Conservation (phyloP, 345 rosid species). For the Hibiscus mutabilis region DNA sequence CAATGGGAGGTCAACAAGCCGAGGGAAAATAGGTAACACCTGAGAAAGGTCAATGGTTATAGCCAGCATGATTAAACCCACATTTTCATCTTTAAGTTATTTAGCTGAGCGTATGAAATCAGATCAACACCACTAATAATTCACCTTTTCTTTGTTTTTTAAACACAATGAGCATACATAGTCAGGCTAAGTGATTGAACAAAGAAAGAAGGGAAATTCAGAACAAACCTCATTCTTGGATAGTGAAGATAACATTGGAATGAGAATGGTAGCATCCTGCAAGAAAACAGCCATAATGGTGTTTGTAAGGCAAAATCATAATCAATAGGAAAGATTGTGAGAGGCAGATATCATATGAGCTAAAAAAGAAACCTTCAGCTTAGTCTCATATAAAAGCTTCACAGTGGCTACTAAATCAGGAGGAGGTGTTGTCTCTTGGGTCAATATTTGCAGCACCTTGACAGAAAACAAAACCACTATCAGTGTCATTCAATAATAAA, state of each 20-base stretch:
- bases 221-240: slow-evolving; percentile 78
- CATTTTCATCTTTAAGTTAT: background rate
- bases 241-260: slow-evolving; percentile 90
- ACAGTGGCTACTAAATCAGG: slow-evolving; percentile 71
- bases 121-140: background rate
- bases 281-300: slow-evolving; percentile 20
- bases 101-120: background rate
- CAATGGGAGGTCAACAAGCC: slow-evolving; percentile 74
- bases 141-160: background rate
- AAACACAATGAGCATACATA: background rate
- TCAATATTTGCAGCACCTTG: slow-evolving; percentile 90
- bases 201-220: slow-evolving; percentile 4
- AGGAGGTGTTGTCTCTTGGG: slow-evolving; percentile 76
- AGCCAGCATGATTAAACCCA: background rate
- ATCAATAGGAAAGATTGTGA: slow-evolving; percentile 3
- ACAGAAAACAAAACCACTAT: slow-evolving; percentile 19
- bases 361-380: slow-evolving; percentile 59
- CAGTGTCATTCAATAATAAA: slow-evolving; percentile 20
- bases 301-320: slow-evolving; percentile 5
- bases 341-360: slow-evolving; percentile 6
- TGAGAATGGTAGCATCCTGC: slow-evolving; percentile 93
- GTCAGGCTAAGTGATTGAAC: background rate
- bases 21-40: slow-evolving; percentile 61
- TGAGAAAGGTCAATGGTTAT: background rate
- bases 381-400: slow-evolving; percentile 86